Conservation (phyloP, 306 rosid genomes). For the Corylus americana region DNA sequence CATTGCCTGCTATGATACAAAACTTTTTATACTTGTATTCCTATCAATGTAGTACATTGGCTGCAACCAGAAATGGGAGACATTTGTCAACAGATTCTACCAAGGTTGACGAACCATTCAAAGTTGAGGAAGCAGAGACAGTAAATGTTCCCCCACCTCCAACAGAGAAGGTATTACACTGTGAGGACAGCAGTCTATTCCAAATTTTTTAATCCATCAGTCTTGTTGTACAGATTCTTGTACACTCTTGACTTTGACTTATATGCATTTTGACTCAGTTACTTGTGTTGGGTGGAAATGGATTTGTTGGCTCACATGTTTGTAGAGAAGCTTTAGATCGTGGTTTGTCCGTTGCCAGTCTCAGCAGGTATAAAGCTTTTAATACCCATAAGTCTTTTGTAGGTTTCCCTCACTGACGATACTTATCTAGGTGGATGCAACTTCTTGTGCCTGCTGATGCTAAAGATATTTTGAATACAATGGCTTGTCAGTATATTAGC, state of each 20-base stretch:
- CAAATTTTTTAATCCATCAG: conserved; percentile 7
- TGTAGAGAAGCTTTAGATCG: conserved; percentile 76
- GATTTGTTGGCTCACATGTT: conserved; percentile 93
- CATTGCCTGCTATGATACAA: conserved; percentile 10
- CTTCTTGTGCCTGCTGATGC: background rate
- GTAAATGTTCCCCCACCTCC: conserved; percentile 77
- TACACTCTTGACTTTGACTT: conserved; percentile 22
- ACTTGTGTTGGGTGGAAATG: conserved; percentile 97
- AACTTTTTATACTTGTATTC: conserved; percentile 14
- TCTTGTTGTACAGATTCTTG: conserved; percentile 4
- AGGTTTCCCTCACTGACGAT: background rate
- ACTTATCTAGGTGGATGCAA: conserved; percentile 1
- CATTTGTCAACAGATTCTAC: conserved; percentile 55
- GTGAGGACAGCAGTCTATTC: background rate
- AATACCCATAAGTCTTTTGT: background rate
- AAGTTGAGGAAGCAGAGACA: conserved; percentile 89
- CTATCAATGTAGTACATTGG: conserved; percentile 43
- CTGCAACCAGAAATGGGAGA: conserved; percentile 51
- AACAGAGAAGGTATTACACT: conserved; percentile 69
- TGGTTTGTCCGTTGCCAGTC: conserved; percentile 81
- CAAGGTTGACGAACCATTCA: conserved; percentile 78
- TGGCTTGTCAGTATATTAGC: too few species aligned
- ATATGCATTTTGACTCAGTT: conserved; percentile 51
- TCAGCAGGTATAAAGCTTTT: conserved; percentile 62
- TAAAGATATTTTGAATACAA: background rate